Evolutionary conservation across 2,329 filamentous ascomycete genomes (phyloP).

Genomic region (Eurotiales sp.): DNA sequence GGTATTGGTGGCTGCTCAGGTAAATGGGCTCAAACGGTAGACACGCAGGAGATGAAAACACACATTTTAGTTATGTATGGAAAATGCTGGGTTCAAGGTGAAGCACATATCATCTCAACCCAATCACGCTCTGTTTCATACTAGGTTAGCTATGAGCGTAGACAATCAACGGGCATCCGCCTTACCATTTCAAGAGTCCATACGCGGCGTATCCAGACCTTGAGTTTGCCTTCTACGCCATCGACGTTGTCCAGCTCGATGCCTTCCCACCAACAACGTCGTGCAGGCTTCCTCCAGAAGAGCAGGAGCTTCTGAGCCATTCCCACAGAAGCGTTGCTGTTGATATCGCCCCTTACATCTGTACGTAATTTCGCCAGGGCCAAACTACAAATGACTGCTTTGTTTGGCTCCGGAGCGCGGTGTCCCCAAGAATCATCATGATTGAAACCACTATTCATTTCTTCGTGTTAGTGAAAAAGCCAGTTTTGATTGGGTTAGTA

Average conservation of each 20-base stretch:
- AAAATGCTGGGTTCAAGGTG: not conserved
- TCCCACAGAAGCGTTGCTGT: conserved; percentile 73
- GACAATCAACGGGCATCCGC: not conserved
- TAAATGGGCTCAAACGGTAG: conserved; percentile 17
- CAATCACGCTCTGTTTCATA: conserved; percentile 68
- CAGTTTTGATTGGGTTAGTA: not conserved
- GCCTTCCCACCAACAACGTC: conserved; percentile 98
- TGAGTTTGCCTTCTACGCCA: conserved; percentile 84
- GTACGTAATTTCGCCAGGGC: conserved; percentile 89
- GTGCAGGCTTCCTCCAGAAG: conserved; percentile 96
- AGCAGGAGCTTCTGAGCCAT: conserved; percentile 98
- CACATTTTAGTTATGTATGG: not conserved
- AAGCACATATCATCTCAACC: conserved; percentile 54
- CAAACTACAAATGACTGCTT: conserved; percentile 96
- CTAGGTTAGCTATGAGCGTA: not conserved
- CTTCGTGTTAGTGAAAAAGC: conserved; percentile 5
- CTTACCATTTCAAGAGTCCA: conserved; percentile 95
- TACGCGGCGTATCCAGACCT: conserved; percentile 96
- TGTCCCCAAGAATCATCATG: conserved; percentile 95
- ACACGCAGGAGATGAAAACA: not conserved
- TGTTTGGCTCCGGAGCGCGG: conserved; percentile 94
- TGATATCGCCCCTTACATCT: conserved; percentile 75
- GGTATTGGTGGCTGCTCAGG: conserved; percentile 8
- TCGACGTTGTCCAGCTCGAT: conserved; percentile 87
- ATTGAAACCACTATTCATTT: conserved; percentile 81